A percentile compares a stretch with the other conserved stretches of the same genome.
These are phyloP conservation scores for Abrus precatorius DNA, from an alignment of 306 rosid species.

Conservation along the genomic window DNA sequence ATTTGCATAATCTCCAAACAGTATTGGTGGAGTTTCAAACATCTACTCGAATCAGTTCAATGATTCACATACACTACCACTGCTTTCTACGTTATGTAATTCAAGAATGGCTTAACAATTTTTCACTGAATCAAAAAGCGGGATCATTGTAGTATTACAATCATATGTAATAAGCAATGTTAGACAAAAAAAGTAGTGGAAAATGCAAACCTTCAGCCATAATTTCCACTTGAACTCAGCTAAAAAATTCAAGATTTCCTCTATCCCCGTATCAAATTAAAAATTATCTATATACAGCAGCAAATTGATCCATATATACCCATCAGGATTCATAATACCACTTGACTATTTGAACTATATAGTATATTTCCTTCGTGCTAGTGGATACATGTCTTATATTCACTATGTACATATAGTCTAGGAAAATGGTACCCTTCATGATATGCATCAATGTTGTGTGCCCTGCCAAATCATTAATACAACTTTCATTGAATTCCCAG, in stretches of 20 bases:
- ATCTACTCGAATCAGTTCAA: background rate
- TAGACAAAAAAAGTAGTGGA: background rate
- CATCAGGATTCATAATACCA: background rate
- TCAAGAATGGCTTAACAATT: background rate
- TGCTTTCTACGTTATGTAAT: background rate
- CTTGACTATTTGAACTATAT: background rate
- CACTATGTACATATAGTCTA: background rate
- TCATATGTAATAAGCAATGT: background rate
- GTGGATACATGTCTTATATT: background rate
- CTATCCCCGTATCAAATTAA: conserved; percentile 15
- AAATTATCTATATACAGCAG: background rate
- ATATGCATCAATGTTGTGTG: background rate
- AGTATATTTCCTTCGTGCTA: background rate
- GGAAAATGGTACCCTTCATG: background rate
- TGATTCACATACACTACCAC: background rate
- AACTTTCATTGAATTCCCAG: background rate
- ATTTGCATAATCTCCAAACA: background rate
- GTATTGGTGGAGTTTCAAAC: background rate
- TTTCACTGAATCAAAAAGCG: background rate
- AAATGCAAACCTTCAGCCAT: background rate
- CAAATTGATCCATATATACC: background rate
- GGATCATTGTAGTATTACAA: background rate
- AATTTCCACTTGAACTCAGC: background rate
- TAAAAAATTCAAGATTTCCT: conserved; percentile 7
- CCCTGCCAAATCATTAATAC: conserved; percentile 25